Evolutionary conservation across 192 early-diverging fungal species (phyloP).

Genomic region (Backusella luteola): DNA sequence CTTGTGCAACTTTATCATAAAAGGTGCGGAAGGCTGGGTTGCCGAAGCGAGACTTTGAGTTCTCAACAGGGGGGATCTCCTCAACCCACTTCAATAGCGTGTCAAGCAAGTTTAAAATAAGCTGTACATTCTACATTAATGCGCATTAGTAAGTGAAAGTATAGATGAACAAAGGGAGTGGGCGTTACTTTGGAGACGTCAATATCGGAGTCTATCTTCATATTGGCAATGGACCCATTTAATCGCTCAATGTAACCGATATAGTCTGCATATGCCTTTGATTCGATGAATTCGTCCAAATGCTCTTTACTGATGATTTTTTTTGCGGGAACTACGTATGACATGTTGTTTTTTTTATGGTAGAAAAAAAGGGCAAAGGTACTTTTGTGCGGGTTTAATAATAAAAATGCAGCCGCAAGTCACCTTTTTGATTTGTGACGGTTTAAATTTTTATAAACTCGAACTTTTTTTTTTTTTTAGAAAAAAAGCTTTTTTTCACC

Average conservation of each 20-base stretch:
- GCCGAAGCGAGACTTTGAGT: slow-evolving; percentile 83
- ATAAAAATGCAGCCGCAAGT: not conserved
- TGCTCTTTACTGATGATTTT: slow-evolving; percentile 86
- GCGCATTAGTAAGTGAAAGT: slow-evolving; percentile 2
- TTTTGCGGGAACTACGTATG: slow-evolving; percentile 37
- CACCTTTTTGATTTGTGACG: not conserved
- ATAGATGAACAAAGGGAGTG: not conserved
- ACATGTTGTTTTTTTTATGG: slow-evolving; percentile 3
- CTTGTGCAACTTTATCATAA: slow-evolving; percentile 72
- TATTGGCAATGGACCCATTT: slow-evolving; percentile 72
- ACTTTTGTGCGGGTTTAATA: not conserved
- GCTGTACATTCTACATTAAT: slow-evolving; percentile 38
- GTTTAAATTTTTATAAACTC: too few species aligned
- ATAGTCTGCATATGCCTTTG: slow-evolving; percentile 59
- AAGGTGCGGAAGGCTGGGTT: slow-evolving; percentile 93
- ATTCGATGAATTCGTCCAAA: slow-evolving; percentile 71
- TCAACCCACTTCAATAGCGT: slow-evolving; percentile 54
- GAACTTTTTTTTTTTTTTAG: too few species aligned
- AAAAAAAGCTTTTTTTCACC: too few species aligned
- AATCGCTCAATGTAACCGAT: slow-evolving; percentile 70
- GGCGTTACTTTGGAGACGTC: slow-evolving; percentile 50
- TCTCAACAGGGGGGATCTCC: slow-evolving; percentile 73
- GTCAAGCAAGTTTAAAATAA: slow-evolving; percentile 68
- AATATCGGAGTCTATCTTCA: slow-evolving; percentile 52
- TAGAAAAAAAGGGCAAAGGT: not conserved